Evolutionary conservation across 768 basidiomycete genomes (phyloP), one percentile per base, ranked within the genome.

Genomic region (Boletus pseudo-olivaceus): DNA sequence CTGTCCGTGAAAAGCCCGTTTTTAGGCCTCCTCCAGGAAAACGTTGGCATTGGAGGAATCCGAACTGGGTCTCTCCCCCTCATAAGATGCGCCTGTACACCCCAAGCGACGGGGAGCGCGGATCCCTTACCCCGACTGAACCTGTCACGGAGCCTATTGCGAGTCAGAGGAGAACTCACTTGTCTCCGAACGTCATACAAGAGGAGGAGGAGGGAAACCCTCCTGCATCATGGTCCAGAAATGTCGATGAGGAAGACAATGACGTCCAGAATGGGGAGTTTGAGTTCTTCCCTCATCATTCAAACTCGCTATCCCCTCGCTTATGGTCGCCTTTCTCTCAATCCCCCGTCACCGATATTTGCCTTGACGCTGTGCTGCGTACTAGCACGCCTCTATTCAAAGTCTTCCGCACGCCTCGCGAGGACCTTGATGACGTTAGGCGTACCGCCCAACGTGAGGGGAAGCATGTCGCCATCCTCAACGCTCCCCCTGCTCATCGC

Each of bases 21-120:
- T 70, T 70, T 23, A 63, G 59, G 30, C 58, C 67, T 37, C 69
- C 69, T 33, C 65, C 65, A 1, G 71, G 71, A 41, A 29, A 62
- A 10, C 60, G 61, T 17, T 70, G 69, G 69, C 69, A 72, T 43
- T 70, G 69, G 69, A 69, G 50, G 44, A 70, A 70, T 49, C 69
- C 69, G 4, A 70, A 70, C 33, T 70, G 69, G 69, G 54, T 66
- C 29, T 72, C 69, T 27, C 69, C 69, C 1, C 67, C 69, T 35
- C 65, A 50, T 30, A 68, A 69, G 42, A 57, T 49, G 58, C 67
- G 64, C 19, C 38, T 61, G 12, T 51, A 63, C 34, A 65, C 57
- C 26, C 69, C 63, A 6, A 57, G 54, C n/a, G 57, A 64, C 5
- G 37, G 53, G 12, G 68, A 66, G 14, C 56, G 58, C 19, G 58